Base-by-base conservation (phyloP, 2,329 filamentous ascomycete genomes). In the Exophiala phaeomuriformis region DNA sequence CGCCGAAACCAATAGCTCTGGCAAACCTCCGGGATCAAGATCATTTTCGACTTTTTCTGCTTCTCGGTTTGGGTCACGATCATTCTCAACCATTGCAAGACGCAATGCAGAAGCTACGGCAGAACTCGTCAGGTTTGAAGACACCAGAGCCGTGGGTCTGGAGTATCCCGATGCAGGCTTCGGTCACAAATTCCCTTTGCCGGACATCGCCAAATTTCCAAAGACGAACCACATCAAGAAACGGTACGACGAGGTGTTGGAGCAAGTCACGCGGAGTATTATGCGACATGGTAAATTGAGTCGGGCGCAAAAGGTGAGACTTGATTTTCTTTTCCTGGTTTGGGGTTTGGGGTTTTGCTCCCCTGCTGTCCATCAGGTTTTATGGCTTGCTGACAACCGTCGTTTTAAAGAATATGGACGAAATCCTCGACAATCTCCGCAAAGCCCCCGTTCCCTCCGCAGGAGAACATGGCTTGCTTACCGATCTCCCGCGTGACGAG, bases 221-320 rank as follows among this genome's bases (percentile, higher is more conserved):
- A 77, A 79, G 52, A 74, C 77, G 30, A 71, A 77, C 53, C 78
- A 88, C 71, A 73, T 91, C 64, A 86, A 90, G 70, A 77, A 88
- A 67, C 82, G 93, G 65, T 95, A 97, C 67, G 86, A 96, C 67
- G 82, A 88, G 1, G 78, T 96, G 5, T 76, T 97, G 45, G 77
- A 85, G 61, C 93, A 96, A 74, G 78, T 97, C 64, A 95, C 90
- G 12, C 90, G 90, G 68, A 77, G 95, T 63, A 72, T 98, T 59
- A 98, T 97, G 91, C 77, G 78, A 64, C 81, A 97, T 71, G 93
- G 93, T 63, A 94, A 96, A 76, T 81, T 95, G 68, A 86, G 85
- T 66, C 79, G 81, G 69, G 93, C 93, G n/a, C 89, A 98, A 71
- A 83, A 84, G 75, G 90, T 95, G 77, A 47, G 48, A 48, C 52